phyloP scores from a whole-genome alignment of 176 grass and related monocot genomes.

The Oryza punctata region DNA sequence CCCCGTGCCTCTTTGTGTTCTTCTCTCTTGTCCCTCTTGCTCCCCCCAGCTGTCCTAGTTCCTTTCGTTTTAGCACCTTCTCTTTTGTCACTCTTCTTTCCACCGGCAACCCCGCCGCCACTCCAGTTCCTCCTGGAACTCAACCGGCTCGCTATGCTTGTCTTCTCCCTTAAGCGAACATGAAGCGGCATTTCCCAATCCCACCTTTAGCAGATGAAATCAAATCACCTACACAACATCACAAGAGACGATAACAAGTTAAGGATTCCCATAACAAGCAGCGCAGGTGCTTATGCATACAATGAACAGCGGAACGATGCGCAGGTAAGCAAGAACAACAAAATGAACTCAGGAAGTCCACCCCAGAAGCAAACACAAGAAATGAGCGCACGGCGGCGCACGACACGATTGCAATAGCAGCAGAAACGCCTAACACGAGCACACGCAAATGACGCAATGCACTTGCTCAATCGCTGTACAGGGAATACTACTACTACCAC shows the following conservation, averaged over 20 bases:
- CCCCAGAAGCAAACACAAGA: background rate
- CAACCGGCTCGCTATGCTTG: background rate
- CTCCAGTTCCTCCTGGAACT: constrained; percentile 33
- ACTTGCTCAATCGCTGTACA: background rate
- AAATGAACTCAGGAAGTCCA: background rate
- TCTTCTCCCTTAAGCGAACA: constrained; percentile 37
- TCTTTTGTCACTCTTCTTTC: constrained; percentile 23
- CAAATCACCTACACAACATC: no score
- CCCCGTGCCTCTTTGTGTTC: constrained; percentile 2
- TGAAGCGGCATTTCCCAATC: no score
- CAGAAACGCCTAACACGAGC: background rate
- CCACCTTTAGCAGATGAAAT: no score
- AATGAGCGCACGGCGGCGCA: background rate
- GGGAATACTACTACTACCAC: background rate
- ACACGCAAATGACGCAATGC: background rate
- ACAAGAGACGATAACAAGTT: no score
- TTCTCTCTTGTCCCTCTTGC: constrained; percentile 26
- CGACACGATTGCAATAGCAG: background rate
- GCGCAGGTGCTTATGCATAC: no score
- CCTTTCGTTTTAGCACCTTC: constrained; percentile 32
- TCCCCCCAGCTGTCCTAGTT: constrained; percentile 1
- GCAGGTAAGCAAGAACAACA: background rate
- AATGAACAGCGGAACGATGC: no score
- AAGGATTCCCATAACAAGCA: no score
- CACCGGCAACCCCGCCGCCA: background rate